These are phyloP conservation scores for Candida mesenterica DNA, from an alignment of 1,139 yeast genomes.

Conservation along the genomic window DNA sequence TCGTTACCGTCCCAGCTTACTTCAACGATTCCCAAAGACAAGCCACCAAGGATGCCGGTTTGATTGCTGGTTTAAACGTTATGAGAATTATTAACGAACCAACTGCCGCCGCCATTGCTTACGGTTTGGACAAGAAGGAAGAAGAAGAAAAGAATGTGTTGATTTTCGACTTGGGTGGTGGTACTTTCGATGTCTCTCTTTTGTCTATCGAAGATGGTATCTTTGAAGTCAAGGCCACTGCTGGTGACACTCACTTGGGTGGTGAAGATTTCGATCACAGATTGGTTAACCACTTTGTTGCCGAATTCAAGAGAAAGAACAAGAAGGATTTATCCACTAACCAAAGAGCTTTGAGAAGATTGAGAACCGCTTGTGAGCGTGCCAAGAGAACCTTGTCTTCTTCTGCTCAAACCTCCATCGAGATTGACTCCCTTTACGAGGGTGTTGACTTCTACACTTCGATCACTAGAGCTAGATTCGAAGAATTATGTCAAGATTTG, in stretches of 20 bases:
- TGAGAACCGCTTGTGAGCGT: conserved; percentile 42
- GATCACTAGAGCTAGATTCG: conserved; percentile 42
- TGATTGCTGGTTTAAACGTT: conserved; percentile 59
- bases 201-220: conserved; percentile 93
- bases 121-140: conserved; percentile 66
- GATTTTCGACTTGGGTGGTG: conserved; percentile 96
- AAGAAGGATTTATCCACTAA: conserved; percentile 36
- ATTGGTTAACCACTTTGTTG: conserved; percentile 40
- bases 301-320: conserved; percentile 41
- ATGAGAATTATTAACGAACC: conserved; percentile 63
- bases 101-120: conserved; percentile 64
- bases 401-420: conserved; percentile 37
- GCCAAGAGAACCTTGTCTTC: conserved; percentile 44
- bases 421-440: conserved; percentile 38
- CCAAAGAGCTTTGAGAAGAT: conserved; percentile 42
- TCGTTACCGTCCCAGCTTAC: conserved; percentile 69
- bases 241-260: conserved; percentile 98
- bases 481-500: conserved; percentile 39
- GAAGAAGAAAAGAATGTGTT: conserved; percentile 77
- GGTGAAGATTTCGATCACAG: conserved; percentile 70
- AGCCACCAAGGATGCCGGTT: conserved; percentile 63
- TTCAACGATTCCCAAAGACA: conserved; percentile 64
- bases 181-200: conserved; percentile 95
- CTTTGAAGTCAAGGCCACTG: conserved; percentile 95
- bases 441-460: conserved; percentile 42